Percentiles rank a stretch among this genome's conserved stretches.
Conservation (phyloP, 2,329 filamentous ascomycete genomes). For the Fusarium sp. region DNA sequence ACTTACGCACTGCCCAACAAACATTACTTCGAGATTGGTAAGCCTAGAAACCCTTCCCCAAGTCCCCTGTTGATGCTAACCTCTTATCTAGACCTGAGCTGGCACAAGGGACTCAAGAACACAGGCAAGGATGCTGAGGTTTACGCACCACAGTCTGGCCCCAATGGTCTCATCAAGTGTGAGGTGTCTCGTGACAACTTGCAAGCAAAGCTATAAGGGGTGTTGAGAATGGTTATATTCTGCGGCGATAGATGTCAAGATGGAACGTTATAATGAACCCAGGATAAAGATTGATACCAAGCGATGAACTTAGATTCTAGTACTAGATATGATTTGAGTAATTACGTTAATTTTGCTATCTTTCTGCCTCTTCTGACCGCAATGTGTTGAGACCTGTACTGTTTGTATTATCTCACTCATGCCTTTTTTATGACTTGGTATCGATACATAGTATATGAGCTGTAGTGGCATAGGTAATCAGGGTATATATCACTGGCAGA, state of each 20-base stretch:
- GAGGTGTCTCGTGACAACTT: constrained; percentile 73
- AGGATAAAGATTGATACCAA: constrained; percentile 33
- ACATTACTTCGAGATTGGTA: constrained; percentile 97
- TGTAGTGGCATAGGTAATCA: no score
- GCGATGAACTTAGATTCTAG: constrained; percentile 12
- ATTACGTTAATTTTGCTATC: neutral
- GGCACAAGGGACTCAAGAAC: constrained; percentile 96
- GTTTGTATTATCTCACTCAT: neutral
- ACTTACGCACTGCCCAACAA: constrained; percentile 94
- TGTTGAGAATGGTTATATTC: neutral
- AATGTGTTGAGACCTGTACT: neutral
- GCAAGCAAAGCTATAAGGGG: constrained; percentile 18
- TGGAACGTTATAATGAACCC: constrained; percentile 29
- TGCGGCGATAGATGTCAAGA: constrained; percentile 15
- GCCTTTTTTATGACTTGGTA: neutral
- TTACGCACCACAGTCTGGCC: constrained; percentile 89
- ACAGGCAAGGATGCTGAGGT: constrained; percentile 96
- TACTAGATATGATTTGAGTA: neutral
- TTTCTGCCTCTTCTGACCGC: neutral
- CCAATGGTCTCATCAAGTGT: constrained; percentile 96
- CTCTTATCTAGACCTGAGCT: constrained; percentile 77
- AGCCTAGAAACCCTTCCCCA: constrained; percentile 47
- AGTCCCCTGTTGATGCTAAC: constrained; percentile 29
- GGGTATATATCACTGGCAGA: neutral
- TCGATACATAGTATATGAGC: neutral